phyloP scores from a whole-genome alignment of 176 grass and related monocot genomes.

The Oryza brachyantha region DNA sequence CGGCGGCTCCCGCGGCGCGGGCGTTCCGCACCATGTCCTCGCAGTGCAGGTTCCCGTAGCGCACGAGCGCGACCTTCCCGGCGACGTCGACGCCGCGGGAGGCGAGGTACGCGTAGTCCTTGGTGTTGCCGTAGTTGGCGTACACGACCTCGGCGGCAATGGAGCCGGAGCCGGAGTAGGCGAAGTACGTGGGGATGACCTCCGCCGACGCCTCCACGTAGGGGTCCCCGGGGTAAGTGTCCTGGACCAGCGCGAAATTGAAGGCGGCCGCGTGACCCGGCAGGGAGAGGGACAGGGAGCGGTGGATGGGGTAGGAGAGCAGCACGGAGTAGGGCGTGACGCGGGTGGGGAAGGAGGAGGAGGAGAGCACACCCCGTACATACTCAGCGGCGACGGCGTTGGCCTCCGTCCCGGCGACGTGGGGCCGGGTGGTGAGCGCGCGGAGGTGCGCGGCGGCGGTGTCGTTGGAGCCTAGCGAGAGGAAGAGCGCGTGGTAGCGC shows the following conservation, averaged over 20 bases:
- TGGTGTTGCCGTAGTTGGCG: conserved; percentile 68
- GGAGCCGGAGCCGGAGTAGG: conserved; percentile 70
- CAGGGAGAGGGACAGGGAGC: conserved; percentile 59
- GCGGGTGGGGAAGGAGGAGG: conserved; percentile 53
- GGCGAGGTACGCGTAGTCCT: conserved; percentile 65
- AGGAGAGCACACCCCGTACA: conserved; percentile 38
- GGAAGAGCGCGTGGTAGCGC: conserved; percentile 73
- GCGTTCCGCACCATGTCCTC: conserved; percentile 84
- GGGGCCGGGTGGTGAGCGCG: conserved; percentile 69
- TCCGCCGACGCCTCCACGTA: conserved; percentile 46
- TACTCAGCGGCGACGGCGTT: conserved; percentile 54
- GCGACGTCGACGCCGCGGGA: conserved; percentile 60
- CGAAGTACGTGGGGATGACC: conserved; percentile 72
- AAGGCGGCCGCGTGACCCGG: conserved; percentile 10
- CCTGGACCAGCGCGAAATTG: conserved; percentile 51
- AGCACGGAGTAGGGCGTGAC: conserved; percentile 65
- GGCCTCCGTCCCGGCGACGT: conserved; percentile 63
- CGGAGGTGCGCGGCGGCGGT: conserved; percentile 72
- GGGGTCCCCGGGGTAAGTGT: conserved; percentile 48
- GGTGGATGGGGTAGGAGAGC: conserved; percentile 64
- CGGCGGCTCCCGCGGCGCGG: conserved; percentile 60
- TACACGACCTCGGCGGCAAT: conserved; percentile 69
- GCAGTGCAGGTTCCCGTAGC: conserved; percentile 79
- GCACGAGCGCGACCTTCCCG: conserved; percentile 60
- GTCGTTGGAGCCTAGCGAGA: conserved; percentile 70